Percentiles rank a stretch among this genome's conserved stretches.
phyloP scores from a whole-genome alignment of 2,329 filamentous ascomycete genomes.

The Emergomyces orientalis region DNA sequence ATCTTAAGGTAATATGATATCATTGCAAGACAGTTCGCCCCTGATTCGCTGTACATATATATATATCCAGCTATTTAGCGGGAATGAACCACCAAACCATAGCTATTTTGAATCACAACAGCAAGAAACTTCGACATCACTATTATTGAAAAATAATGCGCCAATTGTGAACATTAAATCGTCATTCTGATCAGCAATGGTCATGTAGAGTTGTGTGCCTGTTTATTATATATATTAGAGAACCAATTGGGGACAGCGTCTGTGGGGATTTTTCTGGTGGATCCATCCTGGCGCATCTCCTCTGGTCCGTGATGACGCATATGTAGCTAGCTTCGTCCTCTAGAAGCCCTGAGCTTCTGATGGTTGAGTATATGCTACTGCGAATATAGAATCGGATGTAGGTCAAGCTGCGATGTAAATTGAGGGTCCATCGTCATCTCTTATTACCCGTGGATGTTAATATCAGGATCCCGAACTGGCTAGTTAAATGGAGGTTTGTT shows the following conservation, averaged over 20 bases:
- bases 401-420: not conserved
- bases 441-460: no score
- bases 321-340: no score
- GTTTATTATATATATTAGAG: not conserved
- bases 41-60: no score
- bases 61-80: not conserved
- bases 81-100: no score
- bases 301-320: not conserved
- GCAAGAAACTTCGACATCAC: no score
- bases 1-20: no score
- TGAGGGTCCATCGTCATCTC: not conserved
- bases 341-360: not conserved
- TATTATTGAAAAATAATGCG: not conserved
- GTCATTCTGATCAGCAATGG: not conserved
- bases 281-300: not conserved
- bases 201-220: not conserved
- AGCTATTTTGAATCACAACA: no score
- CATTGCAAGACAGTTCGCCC: no score
- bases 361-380: not conserved
- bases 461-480: not conserved
- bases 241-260: no score
- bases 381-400: not conserved
- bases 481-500: not conserved
- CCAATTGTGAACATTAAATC: not conserved
- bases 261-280: not conserved